Conservation (phyloP, 2,329 filamentous ascomycete species). For the Penicillium occitanis region DNA sequence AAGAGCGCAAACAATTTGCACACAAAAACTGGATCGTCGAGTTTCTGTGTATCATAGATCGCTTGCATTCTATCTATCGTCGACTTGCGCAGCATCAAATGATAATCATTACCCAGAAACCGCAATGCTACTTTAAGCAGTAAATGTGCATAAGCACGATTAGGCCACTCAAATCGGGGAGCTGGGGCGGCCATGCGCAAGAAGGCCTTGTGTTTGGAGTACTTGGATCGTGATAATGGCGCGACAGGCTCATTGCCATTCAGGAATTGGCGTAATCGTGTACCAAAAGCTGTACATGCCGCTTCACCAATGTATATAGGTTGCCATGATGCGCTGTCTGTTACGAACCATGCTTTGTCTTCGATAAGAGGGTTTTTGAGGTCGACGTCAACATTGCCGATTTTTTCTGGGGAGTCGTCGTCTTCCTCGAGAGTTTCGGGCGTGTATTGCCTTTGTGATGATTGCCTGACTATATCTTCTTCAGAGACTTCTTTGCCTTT, state of each 20-base stretch:
- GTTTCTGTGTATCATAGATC: slow-evolving; percentile 19
- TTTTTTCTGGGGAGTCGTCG: neutral
- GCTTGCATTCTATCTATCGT: slow-evolving; percentile 23
- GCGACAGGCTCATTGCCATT: slow-evolving; percentile 21
- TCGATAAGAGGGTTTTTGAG: slow-evolving; percentile 23
- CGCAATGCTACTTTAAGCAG: slow-evolving; percentile 25
- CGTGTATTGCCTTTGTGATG: slow-evolving; percentile 12
- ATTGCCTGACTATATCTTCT: slow-evolving; percentile 12
- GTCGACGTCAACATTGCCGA: slow-evolving; percentile 17
- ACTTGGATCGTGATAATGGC: slow-evolving; percentile 21
- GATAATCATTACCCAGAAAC: slow-evolving; percentile 25
- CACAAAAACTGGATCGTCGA: slow-evolving; percentile 22
- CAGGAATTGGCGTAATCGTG: slow-evolving; percentile 22
- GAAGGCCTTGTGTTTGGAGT: slow-evolving; percentile 20
- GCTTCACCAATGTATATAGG: slow-evolving; percentile 23
- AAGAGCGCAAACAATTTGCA: slow-evolving; percentile 25
- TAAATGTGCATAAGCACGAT: slow-evolving; percentile 24
- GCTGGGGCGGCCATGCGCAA: slow-evolving; percentile 18
- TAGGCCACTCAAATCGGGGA: slow-evolving; percentile 20
- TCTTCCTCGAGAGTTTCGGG: slow-evolving; percentile 2
- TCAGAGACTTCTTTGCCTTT: slow-evolving; percentile 4
- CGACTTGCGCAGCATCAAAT: slow-evolving; percentile 24
- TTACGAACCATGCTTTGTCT: slow-evolving; percentile 23
- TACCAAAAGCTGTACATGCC: slow-evolving; percentile 23
- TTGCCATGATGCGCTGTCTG: slow-evolving; percentile 21